phyloP scores from a whole-genome alignment of 2,329 filamentous ascomycete genomes.

The Exophiala bonariae region DNA sequence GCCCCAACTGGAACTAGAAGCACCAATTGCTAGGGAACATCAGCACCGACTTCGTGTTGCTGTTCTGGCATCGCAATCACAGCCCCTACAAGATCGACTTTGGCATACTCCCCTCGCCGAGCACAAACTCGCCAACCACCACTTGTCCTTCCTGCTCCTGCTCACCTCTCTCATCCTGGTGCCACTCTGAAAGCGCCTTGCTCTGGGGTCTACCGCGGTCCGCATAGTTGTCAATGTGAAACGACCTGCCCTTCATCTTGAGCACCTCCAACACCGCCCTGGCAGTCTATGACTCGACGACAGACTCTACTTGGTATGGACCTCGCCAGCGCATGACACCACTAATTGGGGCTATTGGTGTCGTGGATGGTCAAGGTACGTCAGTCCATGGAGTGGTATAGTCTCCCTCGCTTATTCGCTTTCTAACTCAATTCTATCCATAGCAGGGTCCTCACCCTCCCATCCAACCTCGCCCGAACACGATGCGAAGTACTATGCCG shows the following conservation, averaged over 20 bases:
- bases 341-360: conserved; percentile 15
- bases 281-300: conserved; percentile 8
- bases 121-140: too few species aligned
- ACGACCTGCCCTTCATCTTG: neutral
- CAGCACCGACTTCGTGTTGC: too few species aligned
- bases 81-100: too few species aligned
- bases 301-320: conserved; percentile 19
- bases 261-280: neutral
- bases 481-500: conserved; percentile 24
- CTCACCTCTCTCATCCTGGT: too few species aligned
- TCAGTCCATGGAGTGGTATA: neutral
- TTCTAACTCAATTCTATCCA: neutral
- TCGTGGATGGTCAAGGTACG: conserved; percentile 20
- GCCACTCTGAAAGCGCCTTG: too few species aligned
- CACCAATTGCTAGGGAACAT: too few species aligned
- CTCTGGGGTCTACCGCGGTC: neutral
- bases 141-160: too few species aligned
- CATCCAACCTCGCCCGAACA: conserved; percentile 7
- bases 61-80: too few species aligned
- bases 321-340: conserved; percentile 23
- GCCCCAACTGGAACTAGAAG: too few species aligned
- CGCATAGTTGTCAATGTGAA: too few species aligned
- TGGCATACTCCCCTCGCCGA: too few species aligned
- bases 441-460: conserved; percentile 8
- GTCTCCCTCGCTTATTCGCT: neutral